Base-by-base conservation (phyloP, 306 rosid species). In the Prunus campanulata region DNA sequence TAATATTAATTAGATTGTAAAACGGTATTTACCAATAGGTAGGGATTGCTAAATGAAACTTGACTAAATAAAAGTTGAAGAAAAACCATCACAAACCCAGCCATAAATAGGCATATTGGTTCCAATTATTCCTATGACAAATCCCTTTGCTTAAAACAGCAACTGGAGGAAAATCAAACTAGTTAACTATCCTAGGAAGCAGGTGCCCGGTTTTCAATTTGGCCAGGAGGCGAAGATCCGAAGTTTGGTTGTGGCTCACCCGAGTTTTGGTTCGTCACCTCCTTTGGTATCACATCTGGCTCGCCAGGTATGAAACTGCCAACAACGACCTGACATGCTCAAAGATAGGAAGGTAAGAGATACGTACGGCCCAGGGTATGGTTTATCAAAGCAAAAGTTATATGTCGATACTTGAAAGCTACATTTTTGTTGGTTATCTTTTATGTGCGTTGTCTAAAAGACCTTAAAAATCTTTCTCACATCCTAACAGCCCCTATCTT, bases 101-200 rank as follows among this genome's bases (percentile, higher is more conserved):
- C 29, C 56, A 70, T 64, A 79, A 71, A 75, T 77, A 85, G 75
- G 74, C 80, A 87, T 80, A 80, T 72, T 76, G 71, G 63, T 68
- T 76, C 66, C 49, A 75, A 78, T 80, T 86, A 87, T 89, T 88
- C 80, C 67, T 0, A 39, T 39, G 60, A 82, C 79, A 83, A 78
- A 90, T 71, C 84, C 79, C 52, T 39, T 48, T 87, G 79, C 87
- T 78, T 78, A 84, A 79, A 84, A 83, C 55, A 66, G 81, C 68
- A 83, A 74, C 76, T 77, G 18, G 78, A 69, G 15, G 15, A 0
- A 48, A 48, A 48, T 48, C 9, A 70, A 73, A 56, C 87, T 90
- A 87, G 86, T 85, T 84, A 84, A 90, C 84, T 76, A 87, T 90
- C 90, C 87, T 85, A 81, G 39, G 82, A 82, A 88, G 82, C 85